Base-by-base conservation (phyloP, 139 green algal genomes). In the Klebsormidium nitens region DNA sequence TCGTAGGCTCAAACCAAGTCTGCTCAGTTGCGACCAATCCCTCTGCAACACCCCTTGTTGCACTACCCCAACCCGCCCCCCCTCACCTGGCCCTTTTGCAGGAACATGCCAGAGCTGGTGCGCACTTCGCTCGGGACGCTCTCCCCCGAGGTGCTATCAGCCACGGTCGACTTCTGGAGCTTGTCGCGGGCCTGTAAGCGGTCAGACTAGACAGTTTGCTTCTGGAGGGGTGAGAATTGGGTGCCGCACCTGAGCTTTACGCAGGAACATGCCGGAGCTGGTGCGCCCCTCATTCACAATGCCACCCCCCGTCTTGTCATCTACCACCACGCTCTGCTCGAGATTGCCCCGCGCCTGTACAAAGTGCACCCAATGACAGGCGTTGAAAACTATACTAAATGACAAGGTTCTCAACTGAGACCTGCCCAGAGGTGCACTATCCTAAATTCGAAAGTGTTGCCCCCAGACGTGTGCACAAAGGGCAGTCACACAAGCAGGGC, bases 71-170 rank as follows among this genome's bases (percentile, higher is more conserved):
- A 55, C 23, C 23, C 46, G 23, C 23, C 23, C 23, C 23, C 46
- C 8, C 5, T 6, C 14, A 77, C 72, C 52, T 91, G 37, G 11
- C 75, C 56, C 4, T 71, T 72, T 2, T 42, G 40, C 36, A 85
- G 48, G 64, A 84, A 84, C 31, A 58, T 84, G 14, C 77, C 77
- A 3, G 57, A 69, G 46, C 46, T 77, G 1, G 77, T 83, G 1
- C 77, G 75, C 26, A 83, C 68, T 5, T 72, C 48, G 44, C 61
- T 74, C 48, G 60, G 34, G n/a, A 67, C 59, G 46, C 74, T 70
- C 46, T 70, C 31, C 3, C 79, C 79, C 8, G 37, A 74, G 6
- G 69, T n/a, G n/a, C 26, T 61, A 17, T 82, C 79, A 2, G 70
- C 81, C 34, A 85, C 79, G 37, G 57, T 82, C 19, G 71, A 83